phyloP scores from a whole-genome alignment of 2,329 filamentous ascomycete species.

The Capronia epimyces region DNA sequence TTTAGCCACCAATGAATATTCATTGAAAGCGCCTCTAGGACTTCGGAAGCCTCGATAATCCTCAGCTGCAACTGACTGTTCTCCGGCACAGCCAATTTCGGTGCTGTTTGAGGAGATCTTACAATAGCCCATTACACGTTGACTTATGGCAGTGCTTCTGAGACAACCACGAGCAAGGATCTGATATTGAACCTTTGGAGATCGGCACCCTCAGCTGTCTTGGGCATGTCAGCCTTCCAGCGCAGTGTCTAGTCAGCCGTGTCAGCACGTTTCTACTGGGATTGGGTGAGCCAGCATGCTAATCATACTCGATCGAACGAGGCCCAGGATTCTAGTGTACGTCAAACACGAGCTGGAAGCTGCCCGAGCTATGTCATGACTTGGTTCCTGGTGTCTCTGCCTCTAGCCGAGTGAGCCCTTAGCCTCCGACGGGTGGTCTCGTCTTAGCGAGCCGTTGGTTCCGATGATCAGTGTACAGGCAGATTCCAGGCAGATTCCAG shows the following conservation, averaged over 20 bases:
- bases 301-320: background rate
- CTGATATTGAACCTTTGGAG: no score
- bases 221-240: constrained; percentile 1
- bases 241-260: constrained; percentile 8
- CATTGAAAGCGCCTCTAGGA: background rate
- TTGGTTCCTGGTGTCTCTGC: background rate
- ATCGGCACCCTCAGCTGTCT: background rate
- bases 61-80: no score
- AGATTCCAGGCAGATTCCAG: background rate
- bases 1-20: background rate
- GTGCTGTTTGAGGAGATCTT: no score
- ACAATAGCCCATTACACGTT: no score
- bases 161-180: no score
- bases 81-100: background rate
- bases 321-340: background rate
- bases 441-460: background rate
- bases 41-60: no score
- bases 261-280: constrained; percentile 7
- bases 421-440: background rate
- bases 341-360: background rate
- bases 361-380: background rate
- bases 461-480: background rate
- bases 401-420: background rate
- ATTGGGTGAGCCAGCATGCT: background rate
- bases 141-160: no score